Evolutionary conservation across 257 asterid genomes (phyloP), one percentile per base, ranked within the genome.

Genomic region (Striga asiatica): DNA sequence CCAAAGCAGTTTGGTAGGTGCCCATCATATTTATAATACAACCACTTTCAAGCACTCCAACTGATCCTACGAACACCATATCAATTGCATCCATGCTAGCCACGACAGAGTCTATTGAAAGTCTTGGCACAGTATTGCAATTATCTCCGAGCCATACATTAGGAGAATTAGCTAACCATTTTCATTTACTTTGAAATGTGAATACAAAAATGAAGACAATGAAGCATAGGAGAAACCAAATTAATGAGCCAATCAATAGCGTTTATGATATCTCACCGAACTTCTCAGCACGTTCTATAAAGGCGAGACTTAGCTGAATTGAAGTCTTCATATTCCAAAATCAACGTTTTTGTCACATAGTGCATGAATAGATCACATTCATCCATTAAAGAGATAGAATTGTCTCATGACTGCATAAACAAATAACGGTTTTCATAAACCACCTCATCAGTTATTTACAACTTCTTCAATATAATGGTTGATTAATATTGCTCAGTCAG

Each of bases 1-100:
- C 85, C 77, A 89, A 53, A 27, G 98, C 95, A 53, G 81, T 83
- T 77, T 86, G 98, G 74, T 89, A 89, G 19, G 98, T 89, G 1
- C 98, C 98, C 88, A 89, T 89, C 98, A 83, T 86, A 73, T 89
- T 89, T 53, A 89, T 86, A 60, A 89, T 76, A 23, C 98, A 96
- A 24, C 98, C 98, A 56, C 92, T 89, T 75, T 86, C 95, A 10
- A 83, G 92, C 28, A 89, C 95, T 17, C 96, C 98, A 47, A 86
- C 98, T 8, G 98, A 96, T 61, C 98, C 98, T 4, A 89, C 87
- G 13, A 89, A 73, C 48, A 89, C 94, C 96, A 89, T 89, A 76
- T 89, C 95, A 32, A 89, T 83, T 67, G 83, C 95, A 67, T 83
- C 95, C 94, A 86, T 89, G 81, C 79, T 81, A 37, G 98, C 98